Evolutionary conservation across 345 rosid species (phyloP).

Genomic region (Melaleuca alternifolia): DNA sequence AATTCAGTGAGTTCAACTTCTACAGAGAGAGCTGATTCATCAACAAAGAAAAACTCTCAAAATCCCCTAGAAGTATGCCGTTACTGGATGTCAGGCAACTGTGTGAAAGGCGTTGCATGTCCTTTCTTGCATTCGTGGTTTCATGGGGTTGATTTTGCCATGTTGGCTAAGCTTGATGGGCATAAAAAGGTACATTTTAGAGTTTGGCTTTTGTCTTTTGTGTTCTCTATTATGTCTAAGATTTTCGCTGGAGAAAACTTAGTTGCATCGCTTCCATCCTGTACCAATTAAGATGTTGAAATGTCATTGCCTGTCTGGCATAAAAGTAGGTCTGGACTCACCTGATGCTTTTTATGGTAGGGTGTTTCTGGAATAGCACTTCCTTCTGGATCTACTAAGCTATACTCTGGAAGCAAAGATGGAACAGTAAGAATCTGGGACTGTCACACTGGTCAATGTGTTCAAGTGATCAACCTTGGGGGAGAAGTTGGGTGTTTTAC

Average conservation of each 20-base stretch:
- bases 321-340: neutral
- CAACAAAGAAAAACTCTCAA: neutral
- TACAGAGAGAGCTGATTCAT: too few species aligned
- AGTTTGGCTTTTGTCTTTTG: neutral
- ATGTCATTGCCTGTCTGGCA: neutral
- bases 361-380: conserved; percentile 37
- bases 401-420: conserved; percentile 41
- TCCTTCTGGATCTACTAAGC: conserved; percentile 43
- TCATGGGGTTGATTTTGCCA: conserved; percentile 11
- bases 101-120: conserved; percentile 19
- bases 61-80: neutral
- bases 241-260: too few species aligned
- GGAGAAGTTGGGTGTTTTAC: conserved; percentile 38
- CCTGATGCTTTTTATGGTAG: neutral
- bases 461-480: conserved; percentile 15
- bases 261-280: too few species aligned
- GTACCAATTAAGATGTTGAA: too few species aligned
- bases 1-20: too few species aligned
- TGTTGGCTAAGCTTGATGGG: conserved; percentile 21
- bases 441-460: conserved; percentile 39
- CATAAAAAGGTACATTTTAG: conserved; percentile 13
- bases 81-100: conserved; percentile 13
- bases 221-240: neutral
- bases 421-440: conserved; percentile 43
- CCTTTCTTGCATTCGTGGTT: conserved; percentile 16